phyloP scores from a whole-genome alignment of 2,329 filamentous ascomycete genomes.

The Xylariaceae sp. region DNA sequence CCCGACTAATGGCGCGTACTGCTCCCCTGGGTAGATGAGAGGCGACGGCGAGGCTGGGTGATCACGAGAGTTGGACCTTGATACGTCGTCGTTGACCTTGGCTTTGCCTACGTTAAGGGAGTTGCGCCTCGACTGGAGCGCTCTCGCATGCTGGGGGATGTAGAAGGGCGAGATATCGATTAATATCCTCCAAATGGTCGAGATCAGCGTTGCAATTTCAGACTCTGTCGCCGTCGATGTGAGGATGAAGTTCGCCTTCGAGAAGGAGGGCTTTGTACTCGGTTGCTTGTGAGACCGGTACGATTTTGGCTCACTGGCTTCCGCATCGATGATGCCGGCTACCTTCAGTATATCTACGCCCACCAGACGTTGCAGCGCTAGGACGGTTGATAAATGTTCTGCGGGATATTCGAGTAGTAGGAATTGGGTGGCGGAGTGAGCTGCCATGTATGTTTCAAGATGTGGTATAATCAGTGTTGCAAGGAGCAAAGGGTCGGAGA shows the following conservation, averaged over 20 bases:
- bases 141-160: slow-evolving; percentile 45
- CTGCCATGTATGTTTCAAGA: slow-evolving; percentile 64
- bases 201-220: slow-evolving; percentile 62
- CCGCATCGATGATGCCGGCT: slow-evolving; percentile 60
- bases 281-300: slow-evolving; percentile 21
- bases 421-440: slow-evolving; percentile 60
- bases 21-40: slow-evolving; percentile 26
- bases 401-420: slow-evolving; percentile 66
- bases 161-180: slow-evolving; percentile 56
- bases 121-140: slow-evolving; percentile 4
- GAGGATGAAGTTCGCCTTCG: slow-evolving; percentile 64
- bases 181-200: slow-evolving; percentile 58
- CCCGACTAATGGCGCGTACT: slow-evolving; percentile 33
- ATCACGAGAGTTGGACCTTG: no score
- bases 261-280: slow-evolving; percentile 45
- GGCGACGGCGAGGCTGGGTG: slow-evolving; percentile 28
- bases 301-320: slow-evolving; percentile 43
- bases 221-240: slow-evolving; percentile 59
- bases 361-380: slow-evolving; percentile 64
- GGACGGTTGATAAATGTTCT: slow-evolving; percentile 61
- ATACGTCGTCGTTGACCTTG: no score
- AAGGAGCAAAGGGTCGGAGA: slow-evolving; percentile 59
- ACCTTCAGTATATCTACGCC: slow-evolving; percentile 64
- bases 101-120: no score
- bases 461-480: slow-evolving; percentile 66